Evolutionary conservation across 768 basidiomycete species (phyloP).

Genomic region (Tephrocybe sp.): DNA sequence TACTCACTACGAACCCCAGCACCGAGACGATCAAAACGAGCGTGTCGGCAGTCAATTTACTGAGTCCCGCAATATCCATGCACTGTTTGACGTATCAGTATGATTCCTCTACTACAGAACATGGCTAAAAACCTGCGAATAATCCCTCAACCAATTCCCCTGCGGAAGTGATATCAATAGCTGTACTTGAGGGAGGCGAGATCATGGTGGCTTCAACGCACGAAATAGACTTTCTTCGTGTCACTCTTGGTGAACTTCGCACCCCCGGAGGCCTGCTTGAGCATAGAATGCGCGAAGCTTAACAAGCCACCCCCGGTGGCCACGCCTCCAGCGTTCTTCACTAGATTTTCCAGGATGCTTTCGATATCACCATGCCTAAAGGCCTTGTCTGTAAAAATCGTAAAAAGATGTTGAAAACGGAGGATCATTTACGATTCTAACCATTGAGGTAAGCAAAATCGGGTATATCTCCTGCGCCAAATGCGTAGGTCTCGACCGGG

Average conservation of each 20-base stretch:
- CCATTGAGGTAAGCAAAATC: slow-evolving; percentile 68
- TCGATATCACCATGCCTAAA: slow-evolving; percentile 81
- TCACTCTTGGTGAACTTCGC: slow-evolving; percentile 65
- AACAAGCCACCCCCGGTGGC: slow-evolving; percentile 49
- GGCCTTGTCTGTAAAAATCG: slow-evolving; percentile 51
- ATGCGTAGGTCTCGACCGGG: slow-evolving; percentile 46
- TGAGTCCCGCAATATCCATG: slow-evolving; percentile 71
- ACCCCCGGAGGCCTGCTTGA: slow-evolving; percentile 46
- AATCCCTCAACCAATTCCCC: slow-evolving; percentile 75
- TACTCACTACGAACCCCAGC: slow-evolving; percentile 56
- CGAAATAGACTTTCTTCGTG: slow-evolving; percentile 68
- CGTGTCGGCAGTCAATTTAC: slow-evolving; percentile 64
- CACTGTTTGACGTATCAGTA: slow-evolving; percentile 34
- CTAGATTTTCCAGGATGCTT: slow-evolving; percentile 59
- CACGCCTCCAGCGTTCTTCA: slow-evolving; percentile 51
- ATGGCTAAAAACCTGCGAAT: slow-evolving; percentile 51
- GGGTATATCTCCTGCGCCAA: slow-evolving; percentile 71
- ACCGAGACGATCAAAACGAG: slow-evolving; percentile 60
- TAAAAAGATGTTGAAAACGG: slow-evolving; percentile 3
- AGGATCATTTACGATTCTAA: slow-evolving; percentile 22
- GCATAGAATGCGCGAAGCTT: slow-evolving; percentile 46
- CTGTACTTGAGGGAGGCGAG: not conserved
- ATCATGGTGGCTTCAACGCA: slow-evolving; percentile 25
- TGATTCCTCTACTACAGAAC: not conserved
- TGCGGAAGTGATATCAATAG: slow-evolving; percentile 16